Conservation (phyloP, 768 basidiomycete genomes). For the Termitomyces sp. region DNA sequence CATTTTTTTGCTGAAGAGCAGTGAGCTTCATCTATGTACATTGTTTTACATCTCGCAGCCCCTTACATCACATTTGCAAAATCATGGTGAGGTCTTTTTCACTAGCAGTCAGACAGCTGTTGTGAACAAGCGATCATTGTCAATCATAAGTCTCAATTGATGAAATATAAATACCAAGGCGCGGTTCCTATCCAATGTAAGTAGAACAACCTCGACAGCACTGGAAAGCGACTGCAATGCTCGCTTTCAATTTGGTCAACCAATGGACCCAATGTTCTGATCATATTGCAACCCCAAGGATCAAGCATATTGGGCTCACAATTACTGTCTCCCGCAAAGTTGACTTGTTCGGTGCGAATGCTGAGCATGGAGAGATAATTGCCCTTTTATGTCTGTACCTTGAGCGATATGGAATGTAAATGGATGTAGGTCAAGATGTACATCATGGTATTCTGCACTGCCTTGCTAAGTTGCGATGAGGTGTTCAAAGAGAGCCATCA, state of each 20-base stretch:
- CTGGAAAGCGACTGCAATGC: slow-evolving; percentile 26
- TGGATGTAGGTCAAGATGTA: slow-evolving; percentile 79
- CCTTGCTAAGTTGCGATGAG: slow-evolving; percentile 61
- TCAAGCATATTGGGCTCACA: slow-evolving; percentile 79
- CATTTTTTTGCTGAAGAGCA: too few species aligned
- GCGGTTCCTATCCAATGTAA: slow-evolving; percentile 93
- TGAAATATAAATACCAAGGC: slow-evolving; percentile 28
- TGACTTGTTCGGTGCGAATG: slow-evolving; percentile 84
- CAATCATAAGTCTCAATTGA: neutral
- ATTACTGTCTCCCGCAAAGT: slow-evolving; percentile 48
- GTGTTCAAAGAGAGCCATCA: slow-evolving; percentile 75
- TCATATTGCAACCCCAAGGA: slow-evolving; percentile 87
- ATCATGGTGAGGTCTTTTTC: slow-evolving; percentile 82
- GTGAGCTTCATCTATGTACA: too few species aligned
- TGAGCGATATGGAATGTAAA: slow-evolving; percentile 71
- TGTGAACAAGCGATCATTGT: slow-evolving; percentile 79
- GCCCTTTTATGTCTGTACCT: slow-evolving; percentile 93
- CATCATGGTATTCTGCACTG: slow-evolving; percentile 66
- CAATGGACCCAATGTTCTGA: slow-evolving; percentile 90
- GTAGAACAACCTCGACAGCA: slow-evolving; percentile 79
- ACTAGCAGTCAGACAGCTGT: slow-evolving; percentile 78
- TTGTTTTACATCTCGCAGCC: too few species aligned
- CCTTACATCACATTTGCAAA: slow-evolving; percentile 27
- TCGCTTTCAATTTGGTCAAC: slow-evolving; percentile 59
- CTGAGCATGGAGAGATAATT: slow-evolving; percentile 85